Evolutionary conservation across 352 stramenopile genomes (phyloP), one percentile per base, ranked within the genome.

Genomic region (Globisporangium rhizosaccharum): DNA sequence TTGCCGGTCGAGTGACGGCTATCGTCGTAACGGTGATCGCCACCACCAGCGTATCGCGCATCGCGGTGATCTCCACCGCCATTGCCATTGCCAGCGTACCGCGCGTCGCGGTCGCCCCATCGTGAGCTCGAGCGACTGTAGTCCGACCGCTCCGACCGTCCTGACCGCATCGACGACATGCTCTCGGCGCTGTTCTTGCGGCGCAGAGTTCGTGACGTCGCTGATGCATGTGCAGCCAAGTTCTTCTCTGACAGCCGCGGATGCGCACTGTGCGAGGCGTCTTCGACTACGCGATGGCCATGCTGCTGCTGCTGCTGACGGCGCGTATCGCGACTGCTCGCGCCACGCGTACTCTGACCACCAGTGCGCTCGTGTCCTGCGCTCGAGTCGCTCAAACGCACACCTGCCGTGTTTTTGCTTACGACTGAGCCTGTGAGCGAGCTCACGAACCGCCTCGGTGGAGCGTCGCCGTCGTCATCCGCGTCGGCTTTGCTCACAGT

Each of bases 151-250:
- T 67, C 52, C 8, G 62, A 66, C 4, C 48, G 62, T 17, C 79
- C 75, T 20, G 76, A 85, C 12, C 70, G 70, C 44, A 78, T 73
- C 8, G 73, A 83, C 7, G 67, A 79, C 15, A 84, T 66, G 33
- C 75, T 85, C 49, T 86, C 76, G 17, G 66, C 66, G 59, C 76
- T 86, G 61, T 80, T 80, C 64, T 86, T 86, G 30, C 76, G 66
- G 2, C 59, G 66, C 39, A 77, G 51, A 10, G 61, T 66, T 51
- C 62, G 67, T 23, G 71, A 65, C 10, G 52, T 51, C 39, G 59
- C 58, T 2, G 45, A 36, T 41, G 33, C 48, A 36, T 62, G 56
- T 25, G 53, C 33, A 11, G 59, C 59, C 10, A 64, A 25, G 39
- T 56, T 64, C 52, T 64, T 64, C 51, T 64, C 59, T 9, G 59